These are phyloP conservation scores for Vaccinium darrowii DNA, from an alignment of 148 eudicot species.

Conservation along the genomic window DNA sequence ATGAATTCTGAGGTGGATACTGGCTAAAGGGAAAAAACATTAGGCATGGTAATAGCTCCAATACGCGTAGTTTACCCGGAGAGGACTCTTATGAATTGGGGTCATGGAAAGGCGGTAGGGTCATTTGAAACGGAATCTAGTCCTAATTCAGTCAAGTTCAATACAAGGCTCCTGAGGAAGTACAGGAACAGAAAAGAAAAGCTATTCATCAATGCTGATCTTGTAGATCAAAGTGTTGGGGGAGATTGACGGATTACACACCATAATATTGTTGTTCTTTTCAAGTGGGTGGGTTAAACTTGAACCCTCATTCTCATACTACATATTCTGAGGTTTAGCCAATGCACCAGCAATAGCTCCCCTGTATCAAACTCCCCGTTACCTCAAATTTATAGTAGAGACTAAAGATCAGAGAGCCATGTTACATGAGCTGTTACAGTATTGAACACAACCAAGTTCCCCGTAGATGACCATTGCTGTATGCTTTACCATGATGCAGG, in stretches of 20 bases:
- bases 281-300: not conserved
- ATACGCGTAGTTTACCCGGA: too few species aligned
- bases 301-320: not conserved
- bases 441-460: conserved; percentile 6
- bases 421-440: not conserved
- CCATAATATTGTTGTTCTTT: not conserved
- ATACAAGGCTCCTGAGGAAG: not conserved
- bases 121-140: not conserved
- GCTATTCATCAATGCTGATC: not conserved
- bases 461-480: not conserved
- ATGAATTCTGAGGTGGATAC: not conserved
- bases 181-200: not conserved
- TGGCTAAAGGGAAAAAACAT: not conserved
- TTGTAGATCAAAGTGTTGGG: not conserved
- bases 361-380: not conserved
- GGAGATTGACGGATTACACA: not conserved
- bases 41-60: not conserved
- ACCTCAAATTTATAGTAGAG: not conserved
- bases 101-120: too few species aligned
- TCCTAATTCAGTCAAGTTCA: not conserved
- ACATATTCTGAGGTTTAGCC: not conserved
- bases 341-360: not conserved
- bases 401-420: not conserved
- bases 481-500: not conserved
- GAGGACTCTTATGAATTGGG: too few species aligned